Evolutionary conservation across 345 rosid species (phyloP).

Genomic region (Microthlaspi erraticum): DNA sequence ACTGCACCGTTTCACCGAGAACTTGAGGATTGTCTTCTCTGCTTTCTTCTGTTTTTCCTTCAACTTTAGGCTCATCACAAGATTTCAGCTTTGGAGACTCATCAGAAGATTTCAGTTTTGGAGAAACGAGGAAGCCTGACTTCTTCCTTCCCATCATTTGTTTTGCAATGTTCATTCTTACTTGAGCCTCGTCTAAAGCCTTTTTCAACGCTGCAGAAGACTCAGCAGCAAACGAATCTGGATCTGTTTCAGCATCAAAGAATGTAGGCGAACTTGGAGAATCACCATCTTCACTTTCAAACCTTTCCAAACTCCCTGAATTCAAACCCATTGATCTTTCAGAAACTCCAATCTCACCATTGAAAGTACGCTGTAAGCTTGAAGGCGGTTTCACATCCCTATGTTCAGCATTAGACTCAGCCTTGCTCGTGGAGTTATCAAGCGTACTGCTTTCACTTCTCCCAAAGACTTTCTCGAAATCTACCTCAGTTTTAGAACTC

Average conservation of each 20-base stretch:
- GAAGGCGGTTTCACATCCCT: constrained; percentile 47
- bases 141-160: constrained; percentile 75
- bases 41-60: constrained; percentile 46
- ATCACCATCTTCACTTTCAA: constrained; percentile 47
- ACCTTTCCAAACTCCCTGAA: constrained; percentile 45
- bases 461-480: constrained; percentile 22
- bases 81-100: constrained; percentile 48
- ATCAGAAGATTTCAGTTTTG: constrained; percentile 47
- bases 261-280: constrained; percentile 60
- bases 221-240: constrained; percentile 78
- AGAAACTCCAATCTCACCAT: constrained; percentile 40
- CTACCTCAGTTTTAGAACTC: constrained; percentile 40
- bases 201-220: constrained; percentile 87
- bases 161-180: constrained; percentile 73
- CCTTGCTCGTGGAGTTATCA: constrained; percentile 39
- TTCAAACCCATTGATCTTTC: constrained; percentile 38
- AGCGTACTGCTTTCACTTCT: constrained; percentile 39
- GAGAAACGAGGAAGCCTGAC: constrained; percentile 53
- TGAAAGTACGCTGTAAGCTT: constrained; percentile 30
- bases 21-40: constrained; percentile 40
- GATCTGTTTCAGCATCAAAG: constrained; percentile 74
- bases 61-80: constrained; percentile 44
- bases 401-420: constrained; percentile 41
- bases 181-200: constrained; percentile 89
- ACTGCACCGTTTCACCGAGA: constrained; percentile 28